Conservation (phyloP, 495 filamentous ascomycete genomes). For the Pseudoneurospora amorphoporcata region DNA sequence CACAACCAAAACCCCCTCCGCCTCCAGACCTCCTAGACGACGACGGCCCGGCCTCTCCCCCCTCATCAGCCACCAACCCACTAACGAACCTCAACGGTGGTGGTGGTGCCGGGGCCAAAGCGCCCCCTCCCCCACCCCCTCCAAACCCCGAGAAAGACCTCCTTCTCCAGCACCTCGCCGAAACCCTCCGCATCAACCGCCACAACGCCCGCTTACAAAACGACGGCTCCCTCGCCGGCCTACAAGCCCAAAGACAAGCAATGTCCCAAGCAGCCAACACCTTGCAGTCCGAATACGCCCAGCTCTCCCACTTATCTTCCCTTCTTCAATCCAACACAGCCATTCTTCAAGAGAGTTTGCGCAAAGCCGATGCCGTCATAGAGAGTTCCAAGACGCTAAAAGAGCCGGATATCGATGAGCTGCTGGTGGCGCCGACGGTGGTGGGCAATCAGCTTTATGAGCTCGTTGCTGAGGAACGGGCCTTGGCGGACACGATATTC, state of each 20-base stretch:
- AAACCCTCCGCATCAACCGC: constrained; percentile 54
- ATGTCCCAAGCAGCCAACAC: constrained; percentile 55
- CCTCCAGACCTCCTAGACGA: constrained; percentile 56
- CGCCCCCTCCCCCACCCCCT: constrained; percentile 53
- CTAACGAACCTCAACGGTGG: background rate
- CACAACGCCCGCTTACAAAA: constrained; percentile 54
- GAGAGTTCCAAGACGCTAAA: constrained; percentile 45
- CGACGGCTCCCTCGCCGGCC: constrained; percentile 56
- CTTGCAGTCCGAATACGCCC: constrained; percentile 60
- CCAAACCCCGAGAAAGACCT: constrained; percentile 95
- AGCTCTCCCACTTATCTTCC: constrained; percentile 55
- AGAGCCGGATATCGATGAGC: constrained; percentile 61
- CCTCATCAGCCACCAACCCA: constrained; percentile 44
- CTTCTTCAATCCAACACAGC: constrained; percentile 66
- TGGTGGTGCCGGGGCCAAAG: constrained; percentile 11
- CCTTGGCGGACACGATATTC: constrained; percentile 74
- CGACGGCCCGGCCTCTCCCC: constrained; percentile 57
- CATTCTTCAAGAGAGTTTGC: constrained; percentile 65
- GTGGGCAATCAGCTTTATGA: constrained; percentile 88
- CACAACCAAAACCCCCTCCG: constrained; percentile 39
- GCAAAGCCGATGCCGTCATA: constrained; percentile 71
- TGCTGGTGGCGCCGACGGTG: constrained; percentile 88
- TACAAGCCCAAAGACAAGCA: constrained; percentile 69
- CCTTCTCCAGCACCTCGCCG: constrained; percentile 67
- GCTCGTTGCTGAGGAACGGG: constrained; percentile 74